phyloP scores from a whole-genome alignment of 2,329 filamentous ascomycete genomes.

The Chaetomium olivaceum region DNA sequence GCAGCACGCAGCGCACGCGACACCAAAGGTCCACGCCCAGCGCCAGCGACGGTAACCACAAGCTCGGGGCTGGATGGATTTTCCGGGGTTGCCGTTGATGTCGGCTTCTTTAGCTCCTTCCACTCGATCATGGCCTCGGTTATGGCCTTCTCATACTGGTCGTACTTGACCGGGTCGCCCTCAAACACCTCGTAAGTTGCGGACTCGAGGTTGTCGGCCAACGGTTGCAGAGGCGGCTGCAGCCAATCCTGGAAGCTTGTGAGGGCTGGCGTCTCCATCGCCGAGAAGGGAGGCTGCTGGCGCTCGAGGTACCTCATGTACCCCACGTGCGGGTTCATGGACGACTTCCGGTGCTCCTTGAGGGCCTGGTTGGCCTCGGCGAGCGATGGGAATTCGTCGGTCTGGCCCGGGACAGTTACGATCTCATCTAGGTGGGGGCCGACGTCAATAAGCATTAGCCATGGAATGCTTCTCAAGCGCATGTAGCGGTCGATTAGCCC shows the following conservation, averaged over 20 bases:
- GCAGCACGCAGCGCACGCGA: conserved; percentile 83
- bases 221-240: conserved; percentile 88
- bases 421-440: conserved; percentile 49
- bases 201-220: conserved; percentile 95
- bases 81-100: conserved; percentile 56
- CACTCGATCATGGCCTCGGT: conserved; percentile 80
- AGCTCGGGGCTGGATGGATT: conserved; percentile 44
- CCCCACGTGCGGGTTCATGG: conserved; percentile 58
- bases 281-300: conserved; percentile 66
- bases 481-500: conserved; percentile 62
- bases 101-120: conserved; percentile 69
- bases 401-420: conserved; percentile 36
- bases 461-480: conserved; percentile 63
- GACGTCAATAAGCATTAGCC: conserved; percentile 63
- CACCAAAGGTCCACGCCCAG: conserved; percentile 88
- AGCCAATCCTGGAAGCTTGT: conserved; percentile 84
- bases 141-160: conserved; percentile 88
- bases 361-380: conserved; percentile 57
- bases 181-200: conserved; percentile 99
- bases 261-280: conserved; percentile 53
- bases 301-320: conserved; percentile 85
- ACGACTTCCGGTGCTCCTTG: conserved; percentile 49
- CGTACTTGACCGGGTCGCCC: conserved; percentile 96
- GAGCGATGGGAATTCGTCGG: conserved; percentile 66
- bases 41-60: conserved; percentile 88